Evolutionary conservation across 208 protist species (phyloP), one percentile per base, ranked within the genome.

Genomic region (Tritrichomonas foetus): DNA sequence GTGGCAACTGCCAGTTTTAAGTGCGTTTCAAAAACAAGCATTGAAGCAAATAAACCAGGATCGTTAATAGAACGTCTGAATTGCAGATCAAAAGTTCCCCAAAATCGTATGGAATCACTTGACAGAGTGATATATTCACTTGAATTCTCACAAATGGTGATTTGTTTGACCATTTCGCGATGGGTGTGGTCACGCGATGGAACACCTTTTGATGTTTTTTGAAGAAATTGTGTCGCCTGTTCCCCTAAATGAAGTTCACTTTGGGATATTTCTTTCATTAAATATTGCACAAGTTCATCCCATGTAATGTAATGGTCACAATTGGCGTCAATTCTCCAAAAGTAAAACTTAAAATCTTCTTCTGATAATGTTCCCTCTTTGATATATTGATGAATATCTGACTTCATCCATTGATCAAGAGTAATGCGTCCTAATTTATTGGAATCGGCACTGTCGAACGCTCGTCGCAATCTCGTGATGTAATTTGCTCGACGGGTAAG

Each of bases 281-380:
- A 57, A 89, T 53, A 89, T 30, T 44, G 27, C 53, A 89, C 78
- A 27, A 89, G 39, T 57, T 89, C 47, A 89, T 89, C 78, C 78
- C 78, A 89, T 39, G 47, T 53, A 89, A 89, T 57, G 16, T 39
- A 89, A 33, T 39, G 47, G 36, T 89, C 44, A 53, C 41, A 13
- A 57, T 89, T 89, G 8, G 78, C 78, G 39, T 89, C 78, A 39
- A 89, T 89, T 57, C 44, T 53, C 3, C 44, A 53, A 47, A 89
- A 89, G 57, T 89, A 89, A 39, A 61, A 16, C 39, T 89, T 36
- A 47, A 57, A 89, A 47, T 89, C 78, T 39, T 53, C 47, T n/a
- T 89, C 47, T 39, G 47, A 39, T 39, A 89, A 57, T 53, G 14
- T 0, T 39, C 78, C 78, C n/a, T 89, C 44, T n/a, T 39, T 20